Base-by-base conservation (phyloP, 495 filamentous ascomycete species). In the Podospora sp. region DNA sequence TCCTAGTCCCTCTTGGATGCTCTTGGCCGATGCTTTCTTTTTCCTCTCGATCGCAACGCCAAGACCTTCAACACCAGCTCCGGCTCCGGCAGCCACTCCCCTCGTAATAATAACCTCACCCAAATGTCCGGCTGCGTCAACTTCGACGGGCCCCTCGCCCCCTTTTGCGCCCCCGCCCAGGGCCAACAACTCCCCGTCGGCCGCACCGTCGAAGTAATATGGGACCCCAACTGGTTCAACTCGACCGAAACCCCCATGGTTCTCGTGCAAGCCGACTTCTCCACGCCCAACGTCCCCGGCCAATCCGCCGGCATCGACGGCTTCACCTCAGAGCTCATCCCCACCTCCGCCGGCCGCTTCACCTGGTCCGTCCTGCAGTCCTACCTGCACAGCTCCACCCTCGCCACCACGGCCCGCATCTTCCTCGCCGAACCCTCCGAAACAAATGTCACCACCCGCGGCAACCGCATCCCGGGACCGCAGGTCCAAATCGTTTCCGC, bases 161-260 rank as follows among this genome's bases (percentile, higher is more conserved):
- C 65, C 2, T 70, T 70, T 16, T 70, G 68, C 36, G 53, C 68
- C 20, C 68, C 68, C 4, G 29, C 25, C 25, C 21, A 61, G 14
- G 62, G 62, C 14, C 46, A 63, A 16, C 56, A 67, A 35, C 12
- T 70, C 6, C 60, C 35, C 18, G 56, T 64, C 29, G 68, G 68
- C 21, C 60, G 66, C 5, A 64, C 61, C 12, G 21, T 65, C 33
- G 57, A 67, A 21, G 71, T 71, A 22, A 69, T 61, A 20, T 73
- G 71, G 71, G 65, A 73, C 60, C 64, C 69, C 26, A 6, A 25
- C 14, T 73, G 67, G 58, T 68, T 70, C 63, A 65, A 65, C 61
- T 40, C 61, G 14, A 40, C 65, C 51, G 29, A 53, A 22, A 25
- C 53, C 0, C 62, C 69, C 5, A 46, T 46, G 21, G 62, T 75